phyloP scores from a whole-genome alignment of 176 grass and related monocot genomes.

The Phyllostachys edulis region DNA sequence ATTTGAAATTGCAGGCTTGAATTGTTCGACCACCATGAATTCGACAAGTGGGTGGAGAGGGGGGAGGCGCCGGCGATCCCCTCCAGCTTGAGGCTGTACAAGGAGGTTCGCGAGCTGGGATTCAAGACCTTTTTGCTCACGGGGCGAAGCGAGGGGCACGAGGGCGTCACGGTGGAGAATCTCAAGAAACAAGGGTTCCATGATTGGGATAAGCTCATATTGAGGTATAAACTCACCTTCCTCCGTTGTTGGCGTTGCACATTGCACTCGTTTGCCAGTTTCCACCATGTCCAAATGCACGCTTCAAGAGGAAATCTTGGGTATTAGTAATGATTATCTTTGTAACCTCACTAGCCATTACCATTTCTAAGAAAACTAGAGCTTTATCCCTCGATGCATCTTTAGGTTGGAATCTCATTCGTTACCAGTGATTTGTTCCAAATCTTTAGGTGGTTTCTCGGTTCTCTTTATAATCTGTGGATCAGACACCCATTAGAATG shows the following conservation, averaged over 20 bases:
- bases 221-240: constrained; percentile 46
- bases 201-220: constrained; percentile 72
- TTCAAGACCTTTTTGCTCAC: constrained; percentile 75
- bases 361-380: not conserved
- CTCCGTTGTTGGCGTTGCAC: not conserved
- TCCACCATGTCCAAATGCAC: not conserved
- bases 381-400: not conserved
- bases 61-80: constrained; percentile 64
- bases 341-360: not conserved
- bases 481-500: not conserved
- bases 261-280: not conserved
- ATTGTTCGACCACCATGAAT: constrained; percentile 53
- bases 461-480: not conserved
- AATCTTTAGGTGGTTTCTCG: not conserved
- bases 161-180: constrained; percentile 52
- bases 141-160: constrained; percentile 58
- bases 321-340: not conserved
- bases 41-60: constrained; percentile 72
- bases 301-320: not conserved
- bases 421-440: not conserved
- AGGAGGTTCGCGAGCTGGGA: constrained; percentile 51
- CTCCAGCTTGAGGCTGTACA: constrained; percentile 63
- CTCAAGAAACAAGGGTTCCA: constrained; percentile 58
- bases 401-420: not conserved
- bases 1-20: constrained; percentile 37